Evolutionary conservation across 2,329 filamentous ascomycete species (phyloP).

Genomic region (Macrophomina pseudophaseolina): DNA sequence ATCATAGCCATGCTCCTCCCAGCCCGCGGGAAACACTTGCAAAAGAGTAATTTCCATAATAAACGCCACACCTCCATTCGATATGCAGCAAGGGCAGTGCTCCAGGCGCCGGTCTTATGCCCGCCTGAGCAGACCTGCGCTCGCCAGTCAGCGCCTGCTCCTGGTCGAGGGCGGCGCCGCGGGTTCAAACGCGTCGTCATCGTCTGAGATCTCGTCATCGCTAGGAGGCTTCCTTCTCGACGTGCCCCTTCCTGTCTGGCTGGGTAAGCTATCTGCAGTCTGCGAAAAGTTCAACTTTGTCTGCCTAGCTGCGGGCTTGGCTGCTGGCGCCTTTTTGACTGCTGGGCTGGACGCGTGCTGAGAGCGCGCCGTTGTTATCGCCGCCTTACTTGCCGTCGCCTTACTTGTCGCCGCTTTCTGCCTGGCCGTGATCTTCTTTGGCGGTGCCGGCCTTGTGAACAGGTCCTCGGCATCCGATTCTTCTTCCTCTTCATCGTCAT

Average conservation of each 20-base stretch:
- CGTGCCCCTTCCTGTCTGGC: constrained; percentile 36
- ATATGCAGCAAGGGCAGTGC: constrained; percentile 1
- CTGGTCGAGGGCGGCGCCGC: constrained; percentile 29
- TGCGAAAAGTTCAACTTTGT: constrained; percentile 51
- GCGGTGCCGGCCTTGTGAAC: constrained; percentile 45
- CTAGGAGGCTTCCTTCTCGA: constrained; percentile 35
- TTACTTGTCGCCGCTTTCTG: constrained; percentile 33
- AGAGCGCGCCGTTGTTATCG: constrained; percentile 28
- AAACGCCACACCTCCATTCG: constrained; percentile 2
- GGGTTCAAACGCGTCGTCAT: constrained; percentile 46
- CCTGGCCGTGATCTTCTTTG: constrained; percentile 30
- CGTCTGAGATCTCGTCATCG: constrained; percentile 49
- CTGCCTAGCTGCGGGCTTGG: constrained; percentile 39
- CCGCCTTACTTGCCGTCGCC: constrained; percentile 44
- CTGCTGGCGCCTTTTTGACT: constrained; percentile 31
- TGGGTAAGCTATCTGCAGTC: constrained; percentile 39
- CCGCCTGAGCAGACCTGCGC: background rate
- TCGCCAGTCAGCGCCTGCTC: background rate
- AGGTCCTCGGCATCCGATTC: constrained; percentile 29
- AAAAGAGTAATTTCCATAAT: background rate
- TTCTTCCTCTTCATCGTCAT: constrained; percentile 53
- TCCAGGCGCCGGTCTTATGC: background rate
- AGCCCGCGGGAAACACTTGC: background rate
- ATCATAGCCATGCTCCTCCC: background rate
- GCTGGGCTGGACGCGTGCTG: constrained; percentile 32